phyloP scores from a whole-genome alignment of 331 rosid genomes.

The Phaseolus coccineus region DNA sequence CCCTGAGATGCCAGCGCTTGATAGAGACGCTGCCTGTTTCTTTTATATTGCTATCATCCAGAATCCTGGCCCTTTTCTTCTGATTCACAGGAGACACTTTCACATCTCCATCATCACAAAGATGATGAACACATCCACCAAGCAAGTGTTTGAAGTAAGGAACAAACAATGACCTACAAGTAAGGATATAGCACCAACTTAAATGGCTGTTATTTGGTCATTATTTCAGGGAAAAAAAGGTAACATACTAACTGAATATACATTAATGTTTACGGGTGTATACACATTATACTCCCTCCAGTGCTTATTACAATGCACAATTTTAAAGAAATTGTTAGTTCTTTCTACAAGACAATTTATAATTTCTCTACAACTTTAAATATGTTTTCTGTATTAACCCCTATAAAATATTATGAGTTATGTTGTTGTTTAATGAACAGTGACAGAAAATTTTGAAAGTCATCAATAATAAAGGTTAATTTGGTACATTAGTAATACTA shows the following conservation, averaged over 20 bases:
- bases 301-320: too few species aligned
- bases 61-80: conserved; percentile 79
- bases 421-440: too few species aligned
- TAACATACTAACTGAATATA: conserved; percentile 16
- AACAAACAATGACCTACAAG: conserved; percentile 87
- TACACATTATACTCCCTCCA: background rate
- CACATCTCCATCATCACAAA: conserved; percentile 59
- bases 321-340: too few species aligned
- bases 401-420: too few species aligned
- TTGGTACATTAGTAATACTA: too few species aligned
- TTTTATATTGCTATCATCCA: conserved; percentile 44
- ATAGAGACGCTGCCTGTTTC: conserved; percentile 55
- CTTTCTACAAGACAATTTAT: too few species aligned
- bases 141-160: conserved; percentile 93
- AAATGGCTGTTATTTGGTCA: conserved; percentile 28
- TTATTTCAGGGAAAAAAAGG: conserved; percentile 6
- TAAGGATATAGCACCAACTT: conserved; percentile 27
- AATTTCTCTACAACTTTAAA: too few species aligned
- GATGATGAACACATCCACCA: conserved; percentile 72
- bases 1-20: conserved; percentile 85
- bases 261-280: background rate
- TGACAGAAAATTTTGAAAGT: too few species aligned
- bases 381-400: too few species aligned
- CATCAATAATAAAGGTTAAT: too few species aligned
- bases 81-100: conserved; percentile 49